Conservation (phyloP, 2,329 filamentous ascomycete species). For the Eutypella sp. region DNA sequence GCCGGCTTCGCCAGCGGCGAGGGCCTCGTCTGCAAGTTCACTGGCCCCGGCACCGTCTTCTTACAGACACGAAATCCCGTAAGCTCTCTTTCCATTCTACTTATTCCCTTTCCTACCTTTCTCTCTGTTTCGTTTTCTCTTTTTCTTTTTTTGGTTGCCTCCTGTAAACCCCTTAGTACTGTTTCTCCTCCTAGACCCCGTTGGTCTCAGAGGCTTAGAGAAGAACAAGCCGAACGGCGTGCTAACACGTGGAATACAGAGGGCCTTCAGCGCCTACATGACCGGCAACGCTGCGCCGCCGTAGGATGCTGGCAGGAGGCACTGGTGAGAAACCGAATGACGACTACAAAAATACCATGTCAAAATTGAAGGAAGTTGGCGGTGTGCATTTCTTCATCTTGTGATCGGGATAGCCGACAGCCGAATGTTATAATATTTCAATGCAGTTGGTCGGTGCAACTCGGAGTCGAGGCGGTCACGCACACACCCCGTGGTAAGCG, state of each 20-base stretch:
- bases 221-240: no score
- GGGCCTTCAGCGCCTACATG: slow-evolving; percentile 49
- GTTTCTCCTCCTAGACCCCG: background rate
- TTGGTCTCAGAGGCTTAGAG: no score
- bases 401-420: no score
- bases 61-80: slow-evolving; percentile 86
- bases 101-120: background rate
- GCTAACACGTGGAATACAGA: slow-evolving; percentile 29
- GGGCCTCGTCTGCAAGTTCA: slow-evolving; percentile 91
- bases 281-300: slow-evolving; percentile 37
- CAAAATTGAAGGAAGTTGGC: background rate
- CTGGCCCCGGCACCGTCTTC: slow-evolving; percentile 84
- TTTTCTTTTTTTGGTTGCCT: background rate
- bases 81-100: slow-evolving; percentile 26
- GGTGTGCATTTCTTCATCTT: no score
- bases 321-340: no score
- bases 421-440: no score
- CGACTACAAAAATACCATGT: background rate
- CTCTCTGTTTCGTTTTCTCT: background rate
- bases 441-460: no score
- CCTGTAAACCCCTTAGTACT: background rate
- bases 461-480: no score
- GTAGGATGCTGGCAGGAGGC: slow-evolving; percentile 9
- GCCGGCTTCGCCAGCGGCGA: slow-evolving; percentile 78
- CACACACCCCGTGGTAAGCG: no score